phyloP scores from a whole-genome alignment of 345 rosid genomes.

The Citrus inodora region DNA sequence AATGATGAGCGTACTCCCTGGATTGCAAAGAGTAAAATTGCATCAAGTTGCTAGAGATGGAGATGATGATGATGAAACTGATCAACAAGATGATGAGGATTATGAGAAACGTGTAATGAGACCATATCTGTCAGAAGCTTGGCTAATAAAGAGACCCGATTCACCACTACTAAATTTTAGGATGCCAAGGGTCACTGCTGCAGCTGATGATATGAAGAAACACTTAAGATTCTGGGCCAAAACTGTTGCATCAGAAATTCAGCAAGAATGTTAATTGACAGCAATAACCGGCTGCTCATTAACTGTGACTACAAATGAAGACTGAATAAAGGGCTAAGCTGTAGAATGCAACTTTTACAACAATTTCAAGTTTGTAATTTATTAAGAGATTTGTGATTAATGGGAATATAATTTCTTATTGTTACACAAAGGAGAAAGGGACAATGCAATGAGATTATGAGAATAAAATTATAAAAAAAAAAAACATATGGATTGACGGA shows the following conservation, averaged over 20 bases:
- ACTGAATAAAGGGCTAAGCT: background rate
- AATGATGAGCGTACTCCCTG: constrained; percentile 54
- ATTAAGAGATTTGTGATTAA: too few relatives aligned
- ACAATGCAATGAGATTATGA: background rate
- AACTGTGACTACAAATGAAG: background rate
- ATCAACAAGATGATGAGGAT: constrained; percentile 22
- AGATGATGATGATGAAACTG: background rate
- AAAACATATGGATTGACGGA: background rate
- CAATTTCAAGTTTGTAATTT: background rate
- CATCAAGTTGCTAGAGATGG: background rate
- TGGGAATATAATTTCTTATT: too few relatives aligned
- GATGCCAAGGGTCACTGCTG: constrained; percentile 29
- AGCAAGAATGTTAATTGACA: constrained; percentile 32
- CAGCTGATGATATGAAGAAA: constrained; percentile 50
- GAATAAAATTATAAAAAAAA: background rate
- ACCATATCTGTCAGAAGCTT: constrained; percentile 69
- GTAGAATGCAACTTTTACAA: constrained; percentile 4
- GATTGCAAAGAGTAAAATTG: constrained; percentile 41
- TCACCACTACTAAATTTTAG: constrained; percentile 46
- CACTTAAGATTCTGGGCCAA: constrained; percentile 60
- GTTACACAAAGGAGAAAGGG: background rate
- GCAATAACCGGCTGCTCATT: background rate
- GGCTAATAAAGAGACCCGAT: constrained; percentile 55
- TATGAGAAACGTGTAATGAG: constrained; percentile 24
- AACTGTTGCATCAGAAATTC: constrained; percentile 47